A percentile compares a stretch with the other conserved stretches of the same genome.
Conservation (phyloP, 495 filamentous ascomycete genomes). For the Beverwykella pulmonaria region DNA sequence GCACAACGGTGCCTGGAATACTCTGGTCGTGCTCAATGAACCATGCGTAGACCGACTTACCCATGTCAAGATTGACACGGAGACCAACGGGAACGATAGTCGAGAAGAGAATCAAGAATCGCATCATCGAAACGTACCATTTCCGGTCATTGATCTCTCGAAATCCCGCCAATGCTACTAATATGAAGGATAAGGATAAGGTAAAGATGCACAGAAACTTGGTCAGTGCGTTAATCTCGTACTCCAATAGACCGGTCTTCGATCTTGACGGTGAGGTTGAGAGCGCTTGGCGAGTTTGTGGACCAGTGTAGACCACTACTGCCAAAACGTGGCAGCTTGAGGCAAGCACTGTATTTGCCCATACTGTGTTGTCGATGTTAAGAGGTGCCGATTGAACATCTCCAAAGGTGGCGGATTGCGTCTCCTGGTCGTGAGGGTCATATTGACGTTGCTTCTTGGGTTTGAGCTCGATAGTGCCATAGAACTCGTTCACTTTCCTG, state of each 20-base stretch:
- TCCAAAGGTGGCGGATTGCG: background rate
- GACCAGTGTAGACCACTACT: conserved; percentile 90
- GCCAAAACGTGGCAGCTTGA: conserved; percentile 86
- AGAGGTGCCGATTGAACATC: conserved; percentile 65
- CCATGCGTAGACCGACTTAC: conserved; percentile 91
- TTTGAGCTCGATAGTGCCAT: conserved; percentile 74
- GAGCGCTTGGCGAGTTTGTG: conserved; percentile 90
- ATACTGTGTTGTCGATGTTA: conserved; percentile 95
- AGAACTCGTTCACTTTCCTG: conserved; percentile 89
- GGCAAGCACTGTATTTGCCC: conserved; percentile 97
- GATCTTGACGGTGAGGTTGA: conserved; percentile 89
- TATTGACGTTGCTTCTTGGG: conserved; percentile 41
- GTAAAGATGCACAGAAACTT: conserved; percentile 94
- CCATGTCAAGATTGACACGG: conserved; percentile 94
- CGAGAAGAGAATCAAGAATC: conserved; percentile 96
- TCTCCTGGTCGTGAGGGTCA: conserved; percentile 37
- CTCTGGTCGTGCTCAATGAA: conserved; percentile 91
- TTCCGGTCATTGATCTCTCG: conserved; percentile 59
- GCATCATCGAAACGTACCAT: conserved; percentile 96
- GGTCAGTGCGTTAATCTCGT: conserved; percentile 96
- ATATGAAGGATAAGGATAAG: conserved; percentile 77
- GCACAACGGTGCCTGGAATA: conserved; percentile 88
- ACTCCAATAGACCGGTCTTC: conserved; percentile 90
- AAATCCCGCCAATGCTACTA: conserved; percentile 88
- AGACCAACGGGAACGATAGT: conserved; percentile 98